Conservation (phyloP, 768 basidiomycete species). For the Mycena galericulata region DNA sequence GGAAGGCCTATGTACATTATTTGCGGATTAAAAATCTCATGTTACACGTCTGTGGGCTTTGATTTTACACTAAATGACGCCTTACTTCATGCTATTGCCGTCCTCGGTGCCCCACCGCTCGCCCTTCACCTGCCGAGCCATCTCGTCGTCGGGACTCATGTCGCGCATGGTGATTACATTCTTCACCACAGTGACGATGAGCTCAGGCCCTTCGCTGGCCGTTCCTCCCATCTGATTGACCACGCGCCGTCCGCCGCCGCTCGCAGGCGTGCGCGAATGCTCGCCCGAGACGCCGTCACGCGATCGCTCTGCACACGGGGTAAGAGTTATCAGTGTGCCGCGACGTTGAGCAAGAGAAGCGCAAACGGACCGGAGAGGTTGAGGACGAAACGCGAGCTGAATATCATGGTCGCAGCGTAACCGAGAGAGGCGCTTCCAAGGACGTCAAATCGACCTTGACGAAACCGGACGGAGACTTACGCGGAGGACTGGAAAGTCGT, state of each 20-base stretch:
- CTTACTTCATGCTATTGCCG: not conserved
- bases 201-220: not conserved
- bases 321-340: not conserved
- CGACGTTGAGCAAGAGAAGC: not conserved
- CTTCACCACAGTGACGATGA: conserved; percentile 20
- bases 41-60: too few relatives aligned
- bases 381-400: conserved; percentile 31
- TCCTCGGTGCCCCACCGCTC: not conserved
- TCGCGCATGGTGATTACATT: conserved; percentile 27
- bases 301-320: conserved; percentile 8
- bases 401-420: conserved; percentile 28
- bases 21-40: too few relatives aligned
- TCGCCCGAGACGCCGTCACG: conserved; percentile 26
- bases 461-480: not conserved
- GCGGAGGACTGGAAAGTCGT: conserved; percentile 15
- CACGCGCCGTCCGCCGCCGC: not conserved
- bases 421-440: conserved; percentile 2
- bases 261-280: conserved; percentile 9
- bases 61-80: too few relatives aligned
- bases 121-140: not conserved
- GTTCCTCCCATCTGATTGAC: not conserved
- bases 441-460: not conserved
- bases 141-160: conserved; percentile 13
- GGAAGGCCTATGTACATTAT: too few relatives aligned
- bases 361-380: conserved; percentile 31